Evolutionary conservation across 495 filamentous ascomycete genomes (phyloP), one percentile per base, ranked within the genome.

Genomic region (Neurospora sp.): DNA sequence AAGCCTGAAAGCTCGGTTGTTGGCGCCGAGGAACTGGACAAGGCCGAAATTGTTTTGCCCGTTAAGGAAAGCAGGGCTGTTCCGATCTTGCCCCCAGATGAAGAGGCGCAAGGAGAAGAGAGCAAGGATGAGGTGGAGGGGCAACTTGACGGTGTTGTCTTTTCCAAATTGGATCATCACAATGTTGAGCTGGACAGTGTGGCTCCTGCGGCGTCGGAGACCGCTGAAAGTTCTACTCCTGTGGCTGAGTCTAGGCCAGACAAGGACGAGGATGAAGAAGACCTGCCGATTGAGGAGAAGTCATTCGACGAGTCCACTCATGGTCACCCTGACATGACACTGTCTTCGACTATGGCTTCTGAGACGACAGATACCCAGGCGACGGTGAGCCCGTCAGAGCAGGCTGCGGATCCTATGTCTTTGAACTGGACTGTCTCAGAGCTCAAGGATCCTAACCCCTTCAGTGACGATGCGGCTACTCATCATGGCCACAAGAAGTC

Each of bases 31-130:
- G 88, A 92, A 70, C 77, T 93, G 16, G 83, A 82, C 37, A 73
- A 73, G n/a, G 68, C 82, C 1, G 89, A 94, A 18, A 83, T 88
- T 59, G 81, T 86, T 27, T 89, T 91, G 77, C 84, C 91, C 16
- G 71, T 81, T 3, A 92, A 92, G 82, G 87, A 88, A 70, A 92
- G 91, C 5, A 97, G 93, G 80, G 92, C 92, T 38, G 86, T 97
- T 72, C 93, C 94, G 3, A 96, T 97, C 70, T 82, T 94, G 16
- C 86, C 85, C 20, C 93, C 94, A 12, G 86, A 90, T 73, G 42
- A 82, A n/a, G 76, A 82, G 10, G 44, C 74, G 40, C 10, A 40
- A 40, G 40, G 12, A 40, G 79, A 76, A 7, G 82, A 81, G 5
- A 74, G 27, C 20, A 27, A 85, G 39, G 84, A 89, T n/a, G 83